These are phyloP conservation scores for Fusarium nematophilum DNA, from an alignment of 2,329 filamentous ascomycete species.

Conservation along the genomic window DNA sequence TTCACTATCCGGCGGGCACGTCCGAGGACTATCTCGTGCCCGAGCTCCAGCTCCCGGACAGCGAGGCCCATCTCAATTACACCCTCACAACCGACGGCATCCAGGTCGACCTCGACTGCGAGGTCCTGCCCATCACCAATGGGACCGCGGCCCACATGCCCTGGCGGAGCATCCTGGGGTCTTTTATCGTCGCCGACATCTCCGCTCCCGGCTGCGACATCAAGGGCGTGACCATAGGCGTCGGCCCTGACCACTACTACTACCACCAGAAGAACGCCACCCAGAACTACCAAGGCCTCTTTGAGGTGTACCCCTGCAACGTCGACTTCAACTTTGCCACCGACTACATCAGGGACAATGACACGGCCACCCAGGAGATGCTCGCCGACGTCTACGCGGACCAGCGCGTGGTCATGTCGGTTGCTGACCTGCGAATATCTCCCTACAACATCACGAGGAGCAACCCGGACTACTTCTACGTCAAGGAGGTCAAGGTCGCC, in stretches of 20 bases:
- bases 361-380: slow-evolving; percentile 13
- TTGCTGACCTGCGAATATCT: slow-evolving; percentile 35
- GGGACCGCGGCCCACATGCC: slow-evolving; percentile 30
- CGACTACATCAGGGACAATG: slow-evolving; percentile 11
- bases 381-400: slow-evolving; percentile 37
- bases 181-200: slow-evolving; percentile 40
- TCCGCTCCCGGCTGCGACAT: slow-evolving; percentile 39
- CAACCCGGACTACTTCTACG: slow-evolving; percentile 26
- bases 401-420: slow-evolving; percentile 35
- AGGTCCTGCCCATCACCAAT: slow-evolving; percentile 38
- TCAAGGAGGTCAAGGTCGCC: slow-evolving; percentile 32
- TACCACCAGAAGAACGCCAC: slow-evolving; percentile 42
- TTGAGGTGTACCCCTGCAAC: slow-evolving; percentile 41
- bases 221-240: slow-evolving; percentile 39
- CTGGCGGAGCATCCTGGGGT: slow-evolving; percentile 36
- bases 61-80: slow-evolving; percentile 26
- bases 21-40: slow-evolving; percentile 28
- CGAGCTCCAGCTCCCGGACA: slow-evolving; percentile 19
- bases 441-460: slow-evolving; percentile 15
- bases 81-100: slow-evolving; percentile 35
- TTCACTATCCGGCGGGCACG: slow-evolving; percentile 29
- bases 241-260: slow-evolving; percentile 36
- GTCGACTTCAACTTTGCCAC: slow-evolving; percentile 39
- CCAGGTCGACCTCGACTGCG: slow-evolving; percentile 38
- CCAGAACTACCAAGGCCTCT: slow-evolving; percentile 43